phyloP scores from a whole-genome alignment of 106 monocot species.

The Acorus calamus region DNA sequence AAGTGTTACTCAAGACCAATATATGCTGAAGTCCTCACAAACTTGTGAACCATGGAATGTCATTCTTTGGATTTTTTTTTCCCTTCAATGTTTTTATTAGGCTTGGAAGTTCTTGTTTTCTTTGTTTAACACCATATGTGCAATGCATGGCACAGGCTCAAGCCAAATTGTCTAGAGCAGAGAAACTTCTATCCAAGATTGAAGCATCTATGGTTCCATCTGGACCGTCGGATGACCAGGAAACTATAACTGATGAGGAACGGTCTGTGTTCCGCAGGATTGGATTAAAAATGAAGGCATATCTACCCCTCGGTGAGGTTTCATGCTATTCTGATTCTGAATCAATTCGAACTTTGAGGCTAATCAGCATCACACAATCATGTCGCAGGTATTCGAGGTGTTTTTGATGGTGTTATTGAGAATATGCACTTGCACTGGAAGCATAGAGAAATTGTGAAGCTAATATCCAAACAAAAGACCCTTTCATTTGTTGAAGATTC shows the following conservation, averaged over 20 bases:
- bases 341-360: background rate
- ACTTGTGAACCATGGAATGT: too few species aligned
- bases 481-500: slow-evolving; percentile 90
- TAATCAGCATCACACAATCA: slow-evolving; percentile 11
- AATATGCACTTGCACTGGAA: slow-evolving; percentile 99
- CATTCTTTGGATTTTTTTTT: too few species aligned
- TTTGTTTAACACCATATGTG: too few species aligned
- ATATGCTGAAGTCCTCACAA: too few species aligned
- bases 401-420: slow-evolving; percentile 99
- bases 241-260: slow-evolving; percentile 98
- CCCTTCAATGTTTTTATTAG: too few species aligned
- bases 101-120: too few species aligned
- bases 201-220: slow-evolving; percentile 89
- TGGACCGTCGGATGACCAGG: slow-evolving; percentile 79
- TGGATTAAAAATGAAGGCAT: slow-evolving; percentile 88
- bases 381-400: slow-evolving; percentile 80
- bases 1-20: too few species aligned
- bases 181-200: slow-evolving; percentile 75
- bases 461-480: slow-evolving; percentile 96
- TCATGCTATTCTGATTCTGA: slow-evolving; percentile 1
- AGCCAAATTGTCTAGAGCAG: slow-evolving; percentile 74
- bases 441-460: slow-evolving; percentile 90
- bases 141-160: slow-evolving; percentile 34
- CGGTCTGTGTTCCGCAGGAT: slow-evolving; percentile 89
- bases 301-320: slow-evolving; percentile 83